Percentiles rank a stretch among this genome's conserved stretches.
Evolutionary conservation across 345 rosid species (phyloP).

Genomic region (Hirschfeldia incana): DNA sequence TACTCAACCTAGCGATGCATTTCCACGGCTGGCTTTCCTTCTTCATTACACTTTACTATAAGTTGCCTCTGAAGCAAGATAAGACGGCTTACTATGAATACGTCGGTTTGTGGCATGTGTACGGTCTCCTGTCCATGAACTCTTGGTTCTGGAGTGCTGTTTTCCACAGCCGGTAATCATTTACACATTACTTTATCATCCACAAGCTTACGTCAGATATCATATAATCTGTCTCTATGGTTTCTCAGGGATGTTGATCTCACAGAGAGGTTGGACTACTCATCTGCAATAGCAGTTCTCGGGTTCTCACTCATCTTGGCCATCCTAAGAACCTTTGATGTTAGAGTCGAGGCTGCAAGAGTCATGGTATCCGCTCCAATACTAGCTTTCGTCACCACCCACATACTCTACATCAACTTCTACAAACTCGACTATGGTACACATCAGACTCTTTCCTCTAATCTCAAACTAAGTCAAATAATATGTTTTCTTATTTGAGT

Average conservation of each 20-base stretch:
- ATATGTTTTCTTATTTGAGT: not conserved
- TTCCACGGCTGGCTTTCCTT: conserved; percentile 83
- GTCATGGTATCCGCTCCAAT: conserved; percentile 82
- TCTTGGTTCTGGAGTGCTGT: conserved; percentile 83
- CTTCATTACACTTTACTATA: conserved; percentile 61
- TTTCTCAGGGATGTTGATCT: conserved; percentile 59
- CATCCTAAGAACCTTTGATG: conserved; percentile 58
- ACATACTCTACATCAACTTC: conserved; percentile 67
- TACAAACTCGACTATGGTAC: conserved; percentile 58
- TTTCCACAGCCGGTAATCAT: conserved; percentile 69
- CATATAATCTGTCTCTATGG: conserved; percentile 18
- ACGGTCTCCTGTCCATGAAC: conserved; percentile 61
- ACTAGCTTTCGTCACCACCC: conserved; percentile 66
- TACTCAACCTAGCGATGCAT: conserved; percentile 70
- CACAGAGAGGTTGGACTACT: conserved; percentile 74
- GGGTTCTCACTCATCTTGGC: conserved; percentile 70
- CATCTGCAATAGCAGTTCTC: conserved; percentile 71
- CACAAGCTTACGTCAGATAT: not conserved
- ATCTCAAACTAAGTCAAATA: not conserved
- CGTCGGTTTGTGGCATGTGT: conserved; percentile 65
- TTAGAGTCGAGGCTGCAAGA: conserved; percentile 64
- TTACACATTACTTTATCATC: not conserved
- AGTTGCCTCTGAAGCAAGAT: conserved; percentile 54
- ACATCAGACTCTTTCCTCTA: not conserved
- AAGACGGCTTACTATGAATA: conserved; percentile 63